Base-by-base conservation (phyloP, 768 basidiomycete genomes). In the Leccinum uliginosum region DNA sequence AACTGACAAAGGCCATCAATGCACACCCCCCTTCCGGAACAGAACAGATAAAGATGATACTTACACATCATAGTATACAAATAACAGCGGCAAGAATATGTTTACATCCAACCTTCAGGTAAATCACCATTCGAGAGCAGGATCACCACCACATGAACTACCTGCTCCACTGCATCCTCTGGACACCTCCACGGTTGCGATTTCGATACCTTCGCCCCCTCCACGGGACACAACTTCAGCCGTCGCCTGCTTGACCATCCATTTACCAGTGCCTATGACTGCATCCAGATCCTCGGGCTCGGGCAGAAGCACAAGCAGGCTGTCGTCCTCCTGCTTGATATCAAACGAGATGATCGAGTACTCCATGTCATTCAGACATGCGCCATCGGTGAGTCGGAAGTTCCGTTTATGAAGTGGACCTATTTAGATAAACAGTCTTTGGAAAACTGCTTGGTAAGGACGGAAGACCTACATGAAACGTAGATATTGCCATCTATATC, bases 401-500 rank as follows among this genome's bases (percentile, higher is more conserved):
- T 87, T 86, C 21, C 82, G 75, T 68, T 86, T 88, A 71, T 86
- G 86, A 49, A 87, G 74, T 1, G 86, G 86, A 62, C 83, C 79
- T 65, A 69, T 50, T 55, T 24, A 9, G n/a, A 48, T 3, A 30
- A 12, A 38, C 34, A 35, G 34, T 35, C 35, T n/a, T 38, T 38
- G 4, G 35, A 2, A 9, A 9, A 9, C n/a, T 34, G 29, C 6
- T 46, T 14, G 24, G 17, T 50, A 26, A 3, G 8, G 17, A 52
- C 29, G 30, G 15, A 40, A 50, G 26, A 68, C 80, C 61, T 57
- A 82, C 83, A 75, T 5, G 78, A 80, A 51, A 77, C 74, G 57
- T 77, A 80, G 11, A 81, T 73, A 11, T 78, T 74, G 11, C 84
- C 85, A 5, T 78, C 70, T 19, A 76, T 67, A 50, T 84, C 83